These are phyloP conservation scores for Hypomyces rosellus DNA, from an alignment of 2,329 filamentous ascomycete genomes.

Conservation along the genomic window DNA sequence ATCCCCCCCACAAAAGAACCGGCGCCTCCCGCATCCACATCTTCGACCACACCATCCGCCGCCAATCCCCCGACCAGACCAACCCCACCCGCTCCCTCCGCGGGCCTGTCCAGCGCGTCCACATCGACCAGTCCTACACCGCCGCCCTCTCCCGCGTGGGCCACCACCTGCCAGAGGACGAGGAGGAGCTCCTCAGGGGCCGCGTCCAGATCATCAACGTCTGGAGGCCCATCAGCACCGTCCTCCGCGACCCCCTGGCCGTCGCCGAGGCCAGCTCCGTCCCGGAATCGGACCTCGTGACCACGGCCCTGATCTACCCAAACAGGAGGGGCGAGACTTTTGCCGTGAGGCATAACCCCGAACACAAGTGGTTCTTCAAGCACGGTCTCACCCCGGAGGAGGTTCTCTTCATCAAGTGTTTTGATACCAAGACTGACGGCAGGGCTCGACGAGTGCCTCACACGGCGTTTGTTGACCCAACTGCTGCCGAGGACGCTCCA, in stretches of 20 bases:
- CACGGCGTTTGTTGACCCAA: conserved; percentile 45
- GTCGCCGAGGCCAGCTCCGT: conserved; percentile 47
- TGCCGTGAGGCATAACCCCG: conserved; percentile 32
- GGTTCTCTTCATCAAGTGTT: conserved; percentile 55
- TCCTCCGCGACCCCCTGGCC: conserved; percentile 48
- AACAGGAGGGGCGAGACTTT: conserved; percentile 45
- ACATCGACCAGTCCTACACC: conserved; percentile 51
- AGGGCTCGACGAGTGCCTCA: conserved; percentile 49
- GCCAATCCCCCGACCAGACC: conserved; percentile 29
- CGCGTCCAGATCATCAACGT: conserved; percentile 49
- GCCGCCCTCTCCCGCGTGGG: conserved; percentile 38
- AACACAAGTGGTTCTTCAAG: conserved; percentile 49
- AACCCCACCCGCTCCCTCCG: conserved; percentile 40
- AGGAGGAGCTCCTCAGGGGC: conserved; percentile 35
- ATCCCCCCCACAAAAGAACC: conserved; percentile 34
- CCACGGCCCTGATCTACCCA: conserved; percentile 44
- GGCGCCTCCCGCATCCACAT: conserved; percentile 50
- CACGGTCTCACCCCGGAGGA: conserved; percentile 45
- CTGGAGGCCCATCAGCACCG: conserved; percentile 45
- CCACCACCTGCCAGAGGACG: conserved; percentile 36
- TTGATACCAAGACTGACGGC: conserved; percentile 51
- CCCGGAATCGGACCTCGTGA: conserved; percentile 43
- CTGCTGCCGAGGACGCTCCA: conserved; percentile 31
- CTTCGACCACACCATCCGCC: conserved; percentile 55
- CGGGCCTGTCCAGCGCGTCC: conserved; percentile 38